Percentiles rank a stretch among this genome's conserved stretches.
These are phyloP conservation scores for Aspergillus ostianus DNA, from an alignment of 495 filamentous ascomycete genomes.

Conservation along the genomic window DNA sequence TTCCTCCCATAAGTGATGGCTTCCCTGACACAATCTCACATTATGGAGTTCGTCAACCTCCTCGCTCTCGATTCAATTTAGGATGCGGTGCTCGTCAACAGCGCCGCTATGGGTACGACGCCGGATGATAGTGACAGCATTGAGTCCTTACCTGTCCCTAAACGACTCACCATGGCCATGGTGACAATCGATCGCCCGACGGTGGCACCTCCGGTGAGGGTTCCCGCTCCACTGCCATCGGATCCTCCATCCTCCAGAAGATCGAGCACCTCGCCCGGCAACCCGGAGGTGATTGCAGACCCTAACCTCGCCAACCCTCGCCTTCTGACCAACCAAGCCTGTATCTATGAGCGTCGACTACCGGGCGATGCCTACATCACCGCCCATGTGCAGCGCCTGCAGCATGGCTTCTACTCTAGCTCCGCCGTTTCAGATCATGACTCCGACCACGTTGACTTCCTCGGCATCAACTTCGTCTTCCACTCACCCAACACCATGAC, in stretches of 20 bases:
- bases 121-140: constrained; percentile 1
- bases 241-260: constrained; percentile 6
- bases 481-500: constrained; percentile 40
- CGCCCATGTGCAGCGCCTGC: constrained; percentile 49
- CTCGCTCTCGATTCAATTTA: background rate
- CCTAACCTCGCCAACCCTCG: constrained; percentile 44
- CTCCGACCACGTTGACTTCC: constrained; percentile 49
- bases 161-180: constrained; percentile 10
- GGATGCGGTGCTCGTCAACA: background rate
- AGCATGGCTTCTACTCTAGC: constrained; percentile 50
- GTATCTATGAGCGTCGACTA: constrained; percentile 51
- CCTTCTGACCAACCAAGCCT: constrained; percentile 43
- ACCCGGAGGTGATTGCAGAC: constrained; percentile 20
- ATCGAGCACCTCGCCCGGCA: constrained; percentile 3
- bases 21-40: background rate
- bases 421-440: constrained; percentile 38
- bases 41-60: background rate
- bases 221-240: background rate
- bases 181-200: constrained; percentile 13
- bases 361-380: constrained; percentile 52
- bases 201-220: constrained; percentile 1
- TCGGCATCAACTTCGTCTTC: constrained; percentile 51
- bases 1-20: background rate
- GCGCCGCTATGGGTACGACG: background rate
- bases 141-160: background rate